phyloP scores from a whole-genome alignment of 2,329 filamentous ascomycete genomes.

The Botrytis byssoidea region DNA sequence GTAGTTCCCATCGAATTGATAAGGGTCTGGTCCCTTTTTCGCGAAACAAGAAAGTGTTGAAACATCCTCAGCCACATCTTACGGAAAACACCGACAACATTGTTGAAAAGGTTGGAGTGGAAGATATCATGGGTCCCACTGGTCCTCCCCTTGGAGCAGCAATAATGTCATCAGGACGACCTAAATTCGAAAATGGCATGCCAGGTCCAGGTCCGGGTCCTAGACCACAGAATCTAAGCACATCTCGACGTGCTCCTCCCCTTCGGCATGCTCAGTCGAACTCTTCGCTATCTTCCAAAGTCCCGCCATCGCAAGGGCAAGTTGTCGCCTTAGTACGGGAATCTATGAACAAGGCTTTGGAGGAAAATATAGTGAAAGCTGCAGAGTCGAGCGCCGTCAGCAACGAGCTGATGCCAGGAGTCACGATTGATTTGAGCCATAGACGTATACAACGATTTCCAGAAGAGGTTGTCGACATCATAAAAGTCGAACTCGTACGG shows the following conservation, averaged over 20 bases:
- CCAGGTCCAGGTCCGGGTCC: slow-evolving; percentile 39
- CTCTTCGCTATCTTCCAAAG: slow-evolving; percentile 48
- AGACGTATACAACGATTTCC: slow-evolving; percentile 60
- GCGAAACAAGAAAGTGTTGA: slow-evolving; percentile 19
- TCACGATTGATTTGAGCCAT: slow-evolving; percentile 76
- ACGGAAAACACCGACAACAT: slow-evolving; percentile 12
- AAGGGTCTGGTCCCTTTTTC: slow-evolving; percentile 21
- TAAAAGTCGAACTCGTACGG: slow-evolving; percentile 41
- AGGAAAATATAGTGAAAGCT: slow-evolving; percentile 63
- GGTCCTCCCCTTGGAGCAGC: slow-evolving; percentile 39
- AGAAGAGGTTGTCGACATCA: slow-evolving; percentile 41
- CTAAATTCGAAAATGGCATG: slow-evolving; percentile 43
- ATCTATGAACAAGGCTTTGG: slow-evolving; percentile 64
- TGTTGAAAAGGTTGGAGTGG: neutral
- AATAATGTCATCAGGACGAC: slow-evolving; percentile 41
- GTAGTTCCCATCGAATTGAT: slow-evolving; percentile 16
- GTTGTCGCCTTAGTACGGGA: slow-evolving; percentile 65
- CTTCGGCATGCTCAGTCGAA: slow-evolving; percentile 47
- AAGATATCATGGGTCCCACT: slow-evolving; percentile 32
- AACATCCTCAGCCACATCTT: slow-evolving; percentile 18
- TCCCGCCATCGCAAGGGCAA: slow-evolving; percentile 58
- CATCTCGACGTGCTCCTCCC: slow-evolving; percentile 26
- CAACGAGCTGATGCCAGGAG: slow-evolving; percentile 60
- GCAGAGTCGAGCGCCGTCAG: slow-evolving; percentile 59
- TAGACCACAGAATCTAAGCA: slow-evolving; percentile 44